These are phyloP conservation scores for Trichoderma endophyticum DNA, from an alignment of 2,329 filamentous ascomycete species.

Conservation along the genomic window DNA sequence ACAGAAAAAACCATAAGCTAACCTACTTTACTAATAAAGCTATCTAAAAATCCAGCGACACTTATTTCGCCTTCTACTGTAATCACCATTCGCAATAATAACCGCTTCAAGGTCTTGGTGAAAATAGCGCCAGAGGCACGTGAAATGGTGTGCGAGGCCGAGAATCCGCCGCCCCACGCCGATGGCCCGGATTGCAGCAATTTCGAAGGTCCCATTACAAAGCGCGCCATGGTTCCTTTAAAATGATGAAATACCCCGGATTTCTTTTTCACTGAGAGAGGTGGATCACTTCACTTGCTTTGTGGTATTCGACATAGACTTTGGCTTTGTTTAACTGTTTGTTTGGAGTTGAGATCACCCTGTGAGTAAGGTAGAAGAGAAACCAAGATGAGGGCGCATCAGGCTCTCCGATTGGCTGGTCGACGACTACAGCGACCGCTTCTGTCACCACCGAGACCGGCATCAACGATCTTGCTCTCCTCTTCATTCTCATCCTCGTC, in stretches of 20 bases:
- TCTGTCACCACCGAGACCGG: constrained; percentile 28
- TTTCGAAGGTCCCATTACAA: not conserved
- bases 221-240: not conserved
- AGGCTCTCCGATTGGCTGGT: constrained; percentile 15
- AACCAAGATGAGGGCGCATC: constrained; percentile 18
- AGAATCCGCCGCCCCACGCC: constrained; percentile 12
- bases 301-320: not conserved
- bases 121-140: constrained; percentile 5
- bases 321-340: not conserved
- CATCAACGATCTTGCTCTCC: constrained; percentile 19
- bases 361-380: not conserved
- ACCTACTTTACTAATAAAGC: too few relatives aligned
- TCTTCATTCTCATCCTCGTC: constrained; percentile 41
- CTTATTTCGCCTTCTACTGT: too few relatives aligned
- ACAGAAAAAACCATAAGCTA: too few relatives aligned
- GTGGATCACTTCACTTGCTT: not conserved
- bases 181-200: not conserved
- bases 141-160: constrained; percentile 18
- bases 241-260: not conserved
- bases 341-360: not conserved
- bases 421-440: constrained; percentile 19
- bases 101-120: not conserved
- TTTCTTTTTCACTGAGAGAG: not conserved
- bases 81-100: too few relatives aligned
- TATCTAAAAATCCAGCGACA: too few relatives aligned